These are phyloP conservation scores for Tanacetum coccineum DNA, from an alignment of 129 eudicot genomes.

Conservation along the genomic window DNA sequence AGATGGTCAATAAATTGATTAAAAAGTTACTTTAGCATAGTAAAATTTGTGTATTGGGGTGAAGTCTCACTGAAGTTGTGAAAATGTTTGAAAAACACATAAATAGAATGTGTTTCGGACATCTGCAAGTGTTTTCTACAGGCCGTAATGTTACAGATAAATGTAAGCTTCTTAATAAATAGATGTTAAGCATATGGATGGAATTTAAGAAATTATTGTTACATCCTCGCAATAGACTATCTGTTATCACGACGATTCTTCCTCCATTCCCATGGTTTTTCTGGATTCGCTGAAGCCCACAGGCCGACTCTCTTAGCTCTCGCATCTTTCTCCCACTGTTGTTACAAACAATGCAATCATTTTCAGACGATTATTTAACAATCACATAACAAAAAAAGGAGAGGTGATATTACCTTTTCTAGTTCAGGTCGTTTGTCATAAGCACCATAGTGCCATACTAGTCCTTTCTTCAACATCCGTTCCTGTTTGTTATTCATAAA, in stretches of 20 bases:
- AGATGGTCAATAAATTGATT: too few relatives aligned
- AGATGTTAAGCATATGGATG: neutral
- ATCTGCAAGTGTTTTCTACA: neutral
- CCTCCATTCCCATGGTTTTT: slow-evolving; percentile 97
- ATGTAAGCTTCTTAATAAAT: neutral
- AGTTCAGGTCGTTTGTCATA: slow-evolving; percentile 79
- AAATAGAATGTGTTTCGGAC: neutral
- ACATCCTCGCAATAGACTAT: slow-evolving; percentile 16
- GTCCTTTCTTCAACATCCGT: slow-evolving; percentile 88
- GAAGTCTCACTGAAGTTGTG: too few relatives aligned
- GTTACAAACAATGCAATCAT: neutral
- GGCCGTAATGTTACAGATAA: neutral
- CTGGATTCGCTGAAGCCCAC: slow-evolving; percentile 87
- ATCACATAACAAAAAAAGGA: neutral
- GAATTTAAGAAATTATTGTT: neutral
- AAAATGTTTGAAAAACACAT: neutral
- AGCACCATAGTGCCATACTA: slow-evolving; percentile 94
- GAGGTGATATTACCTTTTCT: slow-evolving; percentile 45
- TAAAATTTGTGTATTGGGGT: too few relatives aligned
- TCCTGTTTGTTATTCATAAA: slow-evolving; percentile 41
- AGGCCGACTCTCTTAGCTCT: slow-evolving; percentile 75
- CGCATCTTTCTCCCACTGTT: slow-evolving; percentile 92
- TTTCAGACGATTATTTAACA: slow-evolving; percentile 7
- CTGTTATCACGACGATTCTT: slow-evolving; percentile 70
- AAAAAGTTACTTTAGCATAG: too few relatives aligned